These are phyloP conservation scores for Saitozyma sp. DNA, from an alignment of 768 basidiomycete genomes.

Conservation along the genomic window DNA sequence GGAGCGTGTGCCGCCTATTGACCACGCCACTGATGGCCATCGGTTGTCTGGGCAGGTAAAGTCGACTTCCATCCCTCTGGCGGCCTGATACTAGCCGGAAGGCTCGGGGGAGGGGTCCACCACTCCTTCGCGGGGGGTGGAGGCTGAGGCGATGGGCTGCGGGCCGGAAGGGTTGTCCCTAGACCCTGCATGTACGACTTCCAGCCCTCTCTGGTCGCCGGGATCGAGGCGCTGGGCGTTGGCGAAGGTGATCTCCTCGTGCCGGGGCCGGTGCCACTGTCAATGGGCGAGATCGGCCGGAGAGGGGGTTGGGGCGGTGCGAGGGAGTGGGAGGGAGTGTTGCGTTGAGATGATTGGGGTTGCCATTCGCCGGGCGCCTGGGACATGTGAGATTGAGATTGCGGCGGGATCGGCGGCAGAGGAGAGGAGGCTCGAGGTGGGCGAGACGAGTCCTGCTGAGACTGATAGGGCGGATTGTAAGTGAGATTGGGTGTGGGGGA, in stretches of 20 bases:
- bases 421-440: too few relatives aligned
- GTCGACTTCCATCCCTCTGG: conserved; percentile 44
- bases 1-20: neutral
- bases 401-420: too few relatives aligned
- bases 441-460: too few relatives aligned
- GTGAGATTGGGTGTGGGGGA: conserved; percentile 8
- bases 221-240: neutral
- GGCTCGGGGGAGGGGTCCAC: conserved; percentile 43
- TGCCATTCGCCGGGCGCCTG: too few relatives aligned
- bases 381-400: too few relatives aligned
- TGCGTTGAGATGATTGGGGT: too few relatives aligned
- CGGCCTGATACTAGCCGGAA: conserved; percentile 38
- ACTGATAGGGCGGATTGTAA: neutral
- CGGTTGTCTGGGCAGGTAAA: conserved; percentile 20
- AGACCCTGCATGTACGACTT: conserved; percentile 37
- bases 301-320: too few relatives aligned
- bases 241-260: neutral
- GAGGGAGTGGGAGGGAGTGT: too few relatives aligned
- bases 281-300: too few relatives aligned
- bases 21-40: conserved; percentile 38
- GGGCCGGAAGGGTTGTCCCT: conserved; percentile 12
- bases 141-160: conserved; percentile 25
- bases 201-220: conserved; percentile 29
- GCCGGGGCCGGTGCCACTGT: too few relatives aligned
- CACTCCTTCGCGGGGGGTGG: conserved; percentile 28